Percentiles rank a stretch among this genome's conserved stretches.
Evolutionary conservation across 1,284 basidiomycete genomes (phyloP).

Genomic region (Fomitiporia mediterranea): DNA sequence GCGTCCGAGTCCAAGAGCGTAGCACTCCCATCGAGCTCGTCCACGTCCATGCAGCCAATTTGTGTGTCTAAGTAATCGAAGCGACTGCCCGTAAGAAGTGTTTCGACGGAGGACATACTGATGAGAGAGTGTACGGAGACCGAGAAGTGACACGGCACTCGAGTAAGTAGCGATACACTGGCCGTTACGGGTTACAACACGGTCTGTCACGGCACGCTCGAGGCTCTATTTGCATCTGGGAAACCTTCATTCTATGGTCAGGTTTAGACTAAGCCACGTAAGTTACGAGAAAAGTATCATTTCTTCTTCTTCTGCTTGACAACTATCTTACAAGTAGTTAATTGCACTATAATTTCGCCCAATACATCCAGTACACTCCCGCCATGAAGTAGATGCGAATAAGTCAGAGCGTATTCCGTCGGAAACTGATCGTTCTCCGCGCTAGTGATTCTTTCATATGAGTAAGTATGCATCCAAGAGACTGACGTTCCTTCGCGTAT

Average conservation of each 20-base stretch:
- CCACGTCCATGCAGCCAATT: background rate
- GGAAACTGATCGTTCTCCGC: slow-evolving; percentile 5
- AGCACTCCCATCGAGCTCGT: background rate
- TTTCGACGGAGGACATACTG: slow-evolving; percentile 5
- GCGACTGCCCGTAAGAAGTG: background rate
- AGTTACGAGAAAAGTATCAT: too few relatives aligned
- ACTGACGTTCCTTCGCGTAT: slow-evolving; percentile 1
- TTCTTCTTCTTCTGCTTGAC: too few relatives aligned
- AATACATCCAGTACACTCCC: too few relatives aligned
- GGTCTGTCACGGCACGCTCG: background rate
- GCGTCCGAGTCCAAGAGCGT: too few relatives aligned
- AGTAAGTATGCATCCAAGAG: background rate
- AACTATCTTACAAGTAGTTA: too few relatives aligned
- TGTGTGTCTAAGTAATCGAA: background rate
- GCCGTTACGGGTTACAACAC: slow-evolving; percentile 1
- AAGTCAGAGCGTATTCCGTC: slow-evolving; percentile 14
- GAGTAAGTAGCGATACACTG: background rate
- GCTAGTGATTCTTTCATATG: slow-evolving; percentile 12
- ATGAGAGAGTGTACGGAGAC: background rate
- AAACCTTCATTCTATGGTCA: too few relatives aligned
- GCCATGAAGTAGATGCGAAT: too few relatives aligned
- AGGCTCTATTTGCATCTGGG: background rate
- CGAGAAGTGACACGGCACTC: background rate
- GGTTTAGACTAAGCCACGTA: too few relatives aligned
- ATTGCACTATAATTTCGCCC: too few relatives aligned